These are phyloP conservation scores for Erythrophleum ivorense DNA, from an alignment of 331 rosid species.

Conservation along the genomic window DNA sequence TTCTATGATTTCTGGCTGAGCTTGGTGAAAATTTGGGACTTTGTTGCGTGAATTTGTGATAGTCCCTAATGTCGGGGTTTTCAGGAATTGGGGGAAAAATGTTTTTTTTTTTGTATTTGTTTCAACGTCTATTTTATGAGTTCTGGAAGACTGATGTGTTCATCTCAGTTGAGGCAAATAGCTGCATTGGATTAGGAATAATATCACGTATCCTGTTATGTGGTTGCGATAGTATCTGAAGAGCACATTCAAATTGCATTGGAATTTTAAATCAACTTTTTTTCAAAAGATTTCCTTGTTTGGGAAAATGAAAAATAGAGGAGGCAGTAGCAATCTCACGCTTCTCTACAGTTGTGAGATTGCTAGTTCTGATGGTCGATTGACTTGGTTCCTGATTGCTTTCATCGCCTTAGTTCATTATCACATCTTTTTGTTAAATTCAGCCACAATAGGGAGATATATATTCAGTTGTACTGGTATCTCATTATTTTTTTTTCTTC, in stretches of 20 bases:
- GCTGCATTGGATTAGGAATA: neutral
- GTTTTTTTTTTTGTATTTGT: neutral
- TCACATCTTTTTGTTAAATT: neutral
- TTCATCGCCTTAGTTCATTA: neutral
- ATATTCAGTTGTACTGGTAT: neutral
- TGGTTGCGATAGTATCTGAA: neutral
- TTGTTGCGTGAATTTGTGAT: neutral
- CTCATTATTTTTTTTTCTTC: neutral
- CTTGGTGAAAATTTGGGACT: neutral
- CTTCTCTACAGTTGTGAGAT: neutral
- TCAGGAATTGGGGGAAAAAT: neutral
- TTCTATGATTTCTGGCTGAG: neutral
- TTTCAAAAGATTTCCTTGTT: too few species aligned
- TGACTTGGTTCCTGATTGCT: neutral
- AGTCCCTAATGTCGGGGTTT: neutral
- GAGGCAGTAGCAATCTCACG: neutral
- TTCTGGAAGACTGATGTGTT: constrained; percentile 4
- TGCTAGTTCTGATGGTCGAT: neutral
- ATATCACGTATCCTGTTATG: neutral
- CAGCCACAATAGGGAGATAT: neutral
- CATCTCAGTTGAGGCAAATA: neutral
- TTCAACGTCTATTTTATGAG: neutral
- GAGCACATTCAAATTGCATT: neutral
- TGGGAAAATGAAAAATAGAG: neutral
- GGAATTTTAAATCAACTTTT: neutral